Percentiles rank a stretch among this genome's conserved stretches.
These are phyloP conservation scores for Diutina mesorugosa DNA, from an alignment of 1,139 yeast genomes.

Conservation along the genomic window DNA sequence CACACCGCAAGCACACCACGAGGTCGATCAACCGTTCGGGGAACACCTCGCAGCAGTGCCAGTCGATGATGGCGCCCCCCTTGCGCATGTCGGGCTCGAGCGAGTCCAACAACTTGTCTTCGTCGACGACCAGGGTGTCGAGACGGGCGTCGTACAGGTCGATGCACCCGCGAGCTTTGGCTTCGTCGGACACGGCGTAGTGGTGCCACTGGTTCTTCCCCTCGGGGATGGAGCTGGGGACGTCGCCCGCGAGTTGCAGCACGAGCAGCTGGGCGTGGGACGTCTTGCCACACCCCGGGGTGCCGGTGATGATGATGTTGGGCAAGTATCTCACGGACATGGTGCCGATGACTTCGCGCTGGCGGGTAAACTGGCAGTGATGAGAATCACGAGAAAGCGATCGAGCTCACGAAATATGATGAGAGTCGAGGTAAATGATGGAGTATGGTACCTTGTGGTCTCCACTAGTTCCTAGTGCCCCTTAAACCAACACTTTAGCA, in stretches of 20 bases:
- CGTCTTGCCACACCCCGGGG: slow-evolving; percentile 96
- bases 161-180: slow-evolving; percentile 63
- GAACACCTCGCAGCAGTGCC: slow-evolving; percentile 96
- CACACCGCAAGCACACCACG: slow-evolving; percentile 78
- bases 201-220: slow-evolving; percentile 34
- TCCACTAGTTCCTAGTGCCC: too few species aligned
- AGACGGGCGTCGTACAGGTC: slow-evolving; percentile 80
- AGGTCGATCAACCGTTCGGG: slow-evolving; percentile 89
- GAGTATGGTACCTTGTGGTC: too few species aligned
- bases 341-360: not conserved
- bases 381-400: too few species aligned
- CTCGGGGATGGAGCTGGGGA: slow-evolving; percentile 38
- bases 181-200: slow-evolving; percentile 68
- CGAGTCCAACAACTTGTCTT: slow-evolving; percentile 72
- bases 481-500: too few species aligned
- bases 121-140: slow-evolving; percentile 84
- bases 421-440: too few species aligned
- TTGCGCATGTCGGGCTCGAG: slow-evolving; percentile 64
- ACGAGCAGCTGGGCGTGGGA: slow-evolving; percentile 63
- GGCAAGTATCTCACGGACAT: slow-evolving; percentile 38
- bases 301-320: slow-evolving; percentile 85
- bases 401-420: too few species aligned
- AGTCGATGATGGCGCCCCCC: slow-evolving; percentile 85
- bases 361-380: not conserved
- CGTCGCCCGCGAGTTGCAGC: slow-evolving; percentile 29